These are phyloP conservation scores for Vitis cinerea DNA, from an alignment of 164 flowering plant genomes.

Conservation along the genomic window DNA sequence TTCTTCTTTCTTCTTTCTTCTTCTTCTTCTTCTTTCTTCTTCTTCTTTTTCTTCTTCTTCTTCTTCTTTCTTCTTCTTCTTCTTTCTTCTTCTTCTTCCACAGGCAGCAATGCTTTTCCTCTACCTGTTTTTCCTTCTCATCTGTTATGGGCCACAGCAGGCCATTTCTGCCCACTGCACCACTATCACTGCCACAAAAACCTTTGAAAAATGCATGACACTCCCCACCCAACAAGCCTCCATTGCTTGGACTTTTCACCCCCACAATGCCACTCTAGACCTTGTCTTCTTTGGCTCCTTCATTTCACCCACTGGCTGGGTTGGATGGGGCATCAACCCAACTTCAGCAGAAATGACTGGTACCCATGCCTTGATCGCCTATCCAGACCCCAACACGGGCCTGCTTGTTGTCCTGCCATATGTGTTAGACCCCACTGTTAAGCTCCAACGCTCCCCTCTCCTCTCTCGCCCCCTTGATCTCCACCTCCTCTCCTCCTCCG, in stretches of 20 bases:
- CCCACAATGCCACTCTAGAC: constrained; percentile 72
- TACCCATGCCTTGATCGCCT: constrained; percentile 72
- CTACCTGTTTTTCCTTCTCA: constrained; percentile 7
- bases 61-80: constrained; percentile 23
- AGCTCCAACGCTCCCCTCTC: constrained; percentile 66
- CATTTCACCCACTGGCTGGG: constrained; percentile 98
- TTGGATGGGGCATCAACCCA: constrained; percentile 91
- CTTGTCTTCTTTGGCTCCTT: constrained; percentile 76
- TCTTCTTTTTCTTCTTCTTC: constrained; percentile 7
- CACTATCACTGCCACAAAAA: constrained; percentile 39
- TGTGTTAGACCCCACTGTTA: constrained; percentile 73
- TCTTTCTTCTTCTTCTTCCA: constrained; percentile 7
- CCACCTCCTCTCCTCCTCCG: constrained; percentile 72
- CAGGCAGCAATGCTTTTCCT: background rate
- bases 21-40: constrained; percentile 16
- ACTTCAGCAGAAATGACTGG: constrained; percentile 76
- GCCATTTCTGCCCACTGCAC: constrained; percentile 56
- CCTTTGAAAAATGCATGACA: constrained; percentile 67
- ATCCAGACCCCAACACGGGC: constrained; percentile 85
- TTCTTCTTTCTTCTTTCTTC: constrained; percentile 10
- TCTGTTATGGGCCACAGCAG: constrained; percentile 1
- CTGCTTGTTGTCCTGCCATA: constrained; percentile 65
- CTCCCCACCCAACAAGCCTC: constrained; percentile 89
- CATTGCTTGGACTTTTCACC: constrained; percentile 82
- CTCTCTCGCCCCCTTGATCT: constrained; percentile 77